Evolutionary conservation across 1,284 basidiomycete genomes (phyloP), one percentile per base, ranked within the genome.

Genomic region (Cystobasidium pallidum): DNA sequence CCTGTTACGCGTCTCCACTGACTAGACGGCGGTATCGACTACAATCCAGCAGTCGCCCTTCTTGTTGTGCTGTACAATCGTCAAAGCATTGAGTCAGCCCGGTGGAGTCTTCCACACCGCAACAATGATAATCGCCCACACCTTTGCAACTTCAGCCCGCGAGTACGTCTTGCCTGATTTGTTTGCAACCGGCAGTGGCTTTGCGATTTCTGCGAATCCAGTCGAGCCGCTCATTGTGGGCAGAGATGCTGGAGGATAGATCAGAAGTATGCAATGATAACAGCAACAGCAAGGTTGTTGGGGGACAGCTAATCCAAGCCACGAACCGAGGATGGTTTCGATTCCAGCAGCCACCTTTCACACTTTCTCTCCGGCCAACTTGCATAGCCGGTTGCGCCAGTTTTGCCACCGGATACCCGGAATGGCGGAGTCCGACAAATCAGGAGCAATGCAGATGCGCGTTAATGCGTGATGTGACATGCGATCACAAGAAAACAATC

Each of bases 11-110:
- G 51, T 26, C 24, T 32, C 51, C 28, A 62, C 52, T 66, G 45
- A 80, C 92, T 89, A 93, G 34, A 94, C 90, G 78, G 88, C 89
- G 24, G 88, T 85, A 80, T 94, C 91, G 76, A 94, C 85, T 74
- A 92, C 86, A 76, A 92, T 82, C 90, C 91, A 94, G 75, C 92
- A 80, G 80, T 91, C 87, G 39, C 87, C 89, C 75, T 86, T 84
- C 79, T 86, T 88, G 83, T 90, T 89, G 81, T 92, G 72, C 66
- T 68, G 54, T 1, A 4, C 6, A 39, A 3, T 28, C 24, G 17
- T 6, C 4, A 8, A 34, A 13, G 15, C 32, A 34, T 11, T n/a
- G 3, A 21, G n/a, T 57, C 32, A 57, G 54, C 28, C 30, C 21
- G 26, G 13, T 19, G 21, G 2, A 3, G 13, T 26, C 52, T 32